phyloP scores from a whole-genome alignment of 805 yeast genomes.

The Suhomyces faveliae region DNA sequence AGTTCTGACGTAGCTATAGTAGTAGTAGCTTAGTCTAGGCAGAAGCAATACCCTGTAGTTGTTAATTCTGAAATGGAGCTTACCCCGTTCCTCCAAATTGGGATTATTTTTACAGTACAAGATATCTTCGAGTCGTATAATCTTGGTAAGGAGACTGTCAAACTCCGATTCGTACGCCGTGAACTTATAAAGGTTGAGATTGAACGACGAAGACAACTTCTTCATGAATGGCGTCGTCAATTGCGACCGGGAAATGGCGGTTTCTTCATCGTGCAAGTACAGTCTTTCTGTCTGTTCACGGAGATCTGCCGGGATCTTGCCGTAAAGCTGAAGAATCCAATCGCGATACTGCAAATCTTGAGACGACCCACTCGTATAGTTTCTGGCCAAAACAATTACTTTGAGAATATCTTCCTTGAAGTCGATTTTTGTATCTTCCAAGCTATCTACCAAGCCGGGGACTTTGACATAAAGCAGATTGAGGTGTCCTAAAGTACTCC shows the following conservation, averaged over 20 bases:
- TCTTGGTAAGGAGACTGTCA: constrained; percentile 46
- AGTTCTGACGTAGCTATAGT: constrained; percentile 48
- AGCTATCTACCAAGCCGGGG: constrained; percentile 55
- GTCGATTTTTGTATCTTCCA: constrained; percentile 60
- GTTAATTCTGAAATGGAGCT: constrained; percentile 20
- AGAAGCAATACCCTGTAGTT: constrained; percentile 21
- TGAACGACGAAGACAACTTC: constrained; percentile 50
- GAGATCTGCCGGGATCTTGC: constrained; percentile 41
- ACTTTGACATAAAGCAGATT: constrained; percentile 50
- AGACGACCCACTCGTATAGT: constrained; percentile 31
- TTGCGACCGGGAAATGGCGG: constrained; percentile 28
- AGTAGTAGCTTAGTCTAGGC: constrained; percentile 42
- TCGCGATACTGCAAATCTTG: constrained; percentile 48
- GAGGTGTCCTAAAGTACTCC: constrained; percentile 27
- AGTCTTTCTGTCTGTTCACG: constrained; percentile 33
- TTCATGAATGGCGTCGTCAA: constrained; percentile 46
- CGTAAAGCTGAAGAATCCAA: constrained; percentile 62
- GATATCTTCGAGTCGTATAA: constrained; percentile 57
- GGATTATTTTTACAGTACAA: constrained; percentile 38
- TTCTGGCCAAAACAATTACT: constrained; percentile 50
- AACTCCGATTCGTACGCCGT: constrained; percentile 59
- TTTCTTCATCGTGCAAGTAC: constrained; percentile 19
- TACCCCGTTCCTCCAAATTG: constrained; percentile 13
- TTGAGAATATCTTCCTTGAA: constrained; percentile 63
- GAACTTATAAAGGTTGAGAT: constrained; percentile 49